Percentiles rank a stretch among this genome's conserved stretches.
These are phyloP conservation scores for Gossypium sturtianum DNA, from an alignment of 345 rosid genomes.

Conservation along the genomic window DNA sequence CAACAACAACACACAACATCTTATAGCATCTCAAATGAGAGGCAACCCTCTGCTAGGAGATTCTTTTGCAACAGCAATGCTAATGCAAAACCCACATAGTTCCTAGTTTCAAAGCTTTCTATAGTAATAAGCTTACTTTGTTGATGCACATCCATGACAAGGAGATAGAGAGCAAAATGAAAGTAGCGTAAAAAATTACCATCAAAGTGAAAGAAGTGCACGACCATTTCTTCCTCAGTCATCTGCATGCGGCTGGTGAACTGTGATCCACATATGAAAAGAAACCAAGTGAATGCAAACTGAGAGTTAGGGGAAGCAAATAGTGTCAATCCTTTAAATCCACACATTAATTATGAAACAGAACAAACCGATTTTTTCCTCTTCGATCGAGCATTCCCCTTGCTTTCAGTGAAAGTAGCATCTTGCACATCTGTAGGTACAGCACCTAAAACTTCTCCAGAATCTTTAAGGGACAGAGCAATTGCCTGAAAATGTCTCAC, in stretches of 20 bases:
- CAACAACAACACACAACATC: not conserved
- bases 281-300: slow-evolving; percentile 9
- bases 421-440: not conserved
- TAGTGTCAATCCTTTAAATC: not conserved
- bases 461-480: slow-evolving; percentile 61
- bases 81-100: not conserved
- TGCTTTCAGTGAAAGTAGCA: slow-evolving; percentile 20
- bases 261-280: slow-evolving; percentile 24
- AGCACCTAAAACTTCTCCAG: slow-evolving; percentile 23
- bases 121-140: not conserved
- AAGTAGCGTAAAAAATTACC: slow-evolving; percentile 34
- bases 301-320: not conserved
- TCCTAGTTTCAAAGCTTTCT: not conserved
- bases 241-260: slow-evolving; percentile 59
- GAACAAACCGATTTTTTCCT: slow-evolving; percentile 46
- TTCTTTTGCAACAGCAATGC: not conserved
- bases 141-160: not conserved
- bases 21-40: not conserved
- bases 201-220: slow-evolving; percentile 77
- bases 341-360: not conserved
- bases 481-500: slow-evolving; percentile 45
- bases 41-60: not conserved
- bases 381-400: slow-evolving; percentile 31
- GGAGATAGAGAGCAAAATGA: not conserved
- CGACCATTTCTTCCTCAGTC: slow-evolving; percentile 72